phyloP scores from a whole-genome alignment of 176 grass and related monocot species.

The Pontederia paniculata region DNA sequence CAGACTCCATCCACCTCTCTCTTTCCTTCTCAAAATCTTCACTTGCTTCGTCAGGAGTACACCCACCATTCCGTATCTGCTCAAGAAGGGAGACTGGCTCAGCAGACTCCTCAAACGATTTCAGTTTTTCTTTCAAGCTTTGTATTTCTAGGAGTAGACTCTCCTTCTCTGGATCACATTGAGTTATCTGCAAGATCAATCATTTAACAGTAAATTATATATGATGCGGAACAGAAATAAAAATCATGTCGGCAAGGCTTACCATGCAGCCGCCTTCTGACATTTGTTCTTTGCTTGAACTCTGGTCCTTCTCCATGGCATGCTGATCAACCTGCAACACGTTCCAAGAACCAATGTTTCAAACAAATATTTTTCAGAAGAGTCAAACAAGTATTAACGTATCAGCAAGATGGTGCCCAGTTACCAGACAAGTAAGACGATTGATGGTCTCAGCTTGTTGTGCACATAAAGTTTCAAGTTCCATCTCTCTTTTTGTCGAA shows the following conservation, averaged over 20 bases:
- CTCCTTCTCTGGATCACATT: conserved; percentile 24
- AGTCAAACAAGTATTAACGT: not conserved
- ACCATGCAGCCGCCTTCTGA: not conserved
- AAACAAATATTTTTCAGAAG: not conserved
- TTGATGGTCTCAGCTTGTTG: conserved; percentile 74
- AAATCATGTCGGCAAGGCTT: not conserved
- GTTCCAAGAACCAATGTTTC: not conserved
- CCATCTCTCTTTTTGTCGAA: conserved; percentile 49
- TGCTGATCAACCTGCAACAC: conserved; percentile 48
- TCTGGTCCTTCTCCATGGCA: conserved; percentile 28
- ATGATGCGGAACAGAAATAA: not conserved
- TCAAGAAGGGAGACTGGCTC: conserved; percentile 58
- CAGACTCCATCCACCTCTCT: conserved; percentile 80
- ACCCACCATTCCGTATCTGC: conserved; percentile 51
- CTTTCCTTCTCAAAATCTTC: conserved; percentile 75
- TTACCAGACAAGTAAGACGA: conserved; percentile 51
- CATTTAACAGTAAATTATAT: not conserved
- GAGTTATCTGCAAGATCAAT: conserved; percentile 13
- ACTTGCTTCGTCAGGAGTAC: conserved; percentile 15
- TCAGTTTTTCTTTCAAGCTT: conserved; percentile 41
- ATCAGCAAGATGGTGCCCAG: not conserved
- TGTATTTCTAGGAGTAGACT: conserved; percentile 37
- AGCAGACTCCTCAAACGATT: conserved; percentile 16
- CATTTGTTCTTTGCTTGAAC: not conserved
- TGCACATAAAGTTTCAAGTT: conserved; percentile 77